Evolutionary conservation across 2,329 filamentous ascomycete species (phyloP), one percentile per base, ranked within the genome.

Genomic region (Cordyceps sp.): DNA sequence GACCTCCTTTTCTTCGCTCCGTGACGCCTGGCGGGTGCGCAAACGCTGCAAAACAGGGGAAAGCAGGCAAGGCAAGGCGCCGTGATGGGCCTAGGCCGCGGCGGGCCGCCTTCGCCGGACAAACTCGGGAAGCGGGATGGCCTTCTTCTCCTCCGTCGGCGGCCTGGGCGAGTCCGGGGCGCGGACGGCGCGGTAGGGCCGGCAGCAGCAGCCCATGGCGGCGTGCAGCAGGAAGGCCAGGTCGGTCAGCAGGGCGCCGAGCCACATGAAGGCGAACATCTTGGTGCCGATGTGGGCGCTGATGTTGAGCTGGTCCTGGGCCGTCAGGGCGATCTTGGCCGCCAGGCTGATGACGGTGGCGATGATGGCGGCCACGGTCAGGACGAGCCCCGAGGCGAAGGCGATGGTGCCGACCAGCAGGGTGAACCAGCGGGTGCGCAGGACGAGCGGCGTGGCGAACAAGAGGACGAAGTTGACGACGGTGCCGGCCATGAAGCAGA

Each of bases 251-350:
- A 63, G 70, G 1, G 74, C 67, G 0, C 78, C 81, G 19, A 84
- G 68, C 86, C 88, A 96, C 78, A 93, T 88, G 48, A 93, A 92
- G 0, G 60, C 78, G 45, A 93, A 70, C 79, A 93, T 86, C 41
- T 72, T 66, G 23, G 52, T 55, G 6, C 85, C 85, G 22, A 93
- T 59, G 4, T 66, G 56, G 4, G 77, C 80, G 9, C 58, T 51
- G 42, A 94, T 85, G 52, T 93, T 90, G 32, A 94, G 61, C 36
- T 81, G 73, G 3, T 67, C 65, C 45, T 80, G 73, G 5, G 66
- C 66, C 16, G 73, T 73, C 43, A 92, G 73, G 33, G 82, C 81
- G 37, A 82, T 74, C 41, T 73, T 69, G 59, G 92, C 85, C 37
- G 86, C 81, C 37, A 82, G 55, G 49, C 81, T 85, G 63, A 94